Percentiles rank a stretch among this genome's conserved stretches.
Conservation (phyloP, 371 early-diverging fungal species). For the Mortierella sp. region DNA sequence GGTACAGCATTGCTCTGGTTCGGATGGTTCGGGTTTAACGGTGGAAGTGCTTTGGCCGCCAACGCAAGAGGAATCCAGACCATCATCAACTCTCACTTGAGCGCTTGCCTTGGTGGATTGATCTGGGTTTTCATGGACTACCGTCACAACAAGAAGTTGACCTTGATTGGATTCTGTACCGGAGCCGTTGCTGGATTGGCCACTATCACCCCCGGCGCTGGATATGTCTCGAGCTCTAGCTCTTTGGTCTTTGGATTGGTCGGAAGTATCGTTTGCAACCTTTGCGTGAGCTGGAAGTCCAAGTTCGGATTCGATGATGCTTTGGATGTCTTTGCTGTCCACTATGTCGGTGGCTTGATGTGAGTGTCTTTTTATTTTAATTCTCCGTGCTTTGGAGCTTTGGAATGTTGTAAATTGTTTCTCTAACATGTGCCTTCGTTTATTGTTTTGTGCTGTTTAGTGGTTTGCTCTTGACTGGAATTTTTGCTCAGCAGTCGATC, state of each 20-base stretch:
- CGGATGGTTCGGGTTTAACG: slow-evolving; percentile 77
- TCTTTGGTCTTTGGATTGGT: slow-evolving; percentile 84
- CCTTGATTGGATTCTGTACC: slow-evolving; percentile 86
- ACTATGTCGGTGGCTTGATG: slow-evolving; percentile 89
- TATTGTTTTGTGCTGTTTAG: slow-evolving; percentile 60
- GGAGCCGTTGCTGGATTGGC: slow-evolving; percentile 93
- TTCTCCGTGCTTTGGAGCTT: not conserved
- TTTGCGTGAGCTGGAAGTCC: slow-evolving; percentile 82
- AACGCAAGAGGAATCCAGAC: slow-evolving; percentile 83
- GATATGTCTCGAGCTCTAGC: slow-evolving; percentile 87
- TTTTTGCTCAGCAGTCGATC: slow-evolving; percentile 86
- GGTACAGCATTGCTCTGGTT: slow-evolving; percentile 88
- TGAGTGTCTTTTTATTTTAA: slow-evolving; percentile 8
- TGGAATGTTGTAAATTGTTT: slow-evolving; percentile 68
- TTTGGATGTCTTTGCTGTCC: slow-evolving; percentile 88
- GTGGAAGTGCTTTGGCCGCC: slow-evolving; percentile 77
- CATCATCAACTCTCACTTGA: slow-evolving; percentile 78
- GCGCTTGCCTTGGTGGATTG: slow-evolving; percentile 77
- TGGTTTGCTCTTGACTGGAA: slow-evolving; percentile 88
- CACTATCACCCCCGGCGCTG: slow-evolving; percentile 92
- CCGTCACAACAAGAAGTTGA: slow-evolving; percentile 69
- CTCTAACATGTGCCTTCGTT: slow-evolving; percentile 14
- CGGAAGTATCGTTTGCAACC: slow-evolving; percentile 81
- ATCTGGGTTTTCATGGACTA: slow-evolving; percentile 84
- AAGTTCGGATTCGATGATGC: slow-evolving; percentile 90